These are phyloP conservation scores for Lathyrus sativus DNA, from an alignment of 306 rosid genomes.

Conservation along the genomic window DNA sequence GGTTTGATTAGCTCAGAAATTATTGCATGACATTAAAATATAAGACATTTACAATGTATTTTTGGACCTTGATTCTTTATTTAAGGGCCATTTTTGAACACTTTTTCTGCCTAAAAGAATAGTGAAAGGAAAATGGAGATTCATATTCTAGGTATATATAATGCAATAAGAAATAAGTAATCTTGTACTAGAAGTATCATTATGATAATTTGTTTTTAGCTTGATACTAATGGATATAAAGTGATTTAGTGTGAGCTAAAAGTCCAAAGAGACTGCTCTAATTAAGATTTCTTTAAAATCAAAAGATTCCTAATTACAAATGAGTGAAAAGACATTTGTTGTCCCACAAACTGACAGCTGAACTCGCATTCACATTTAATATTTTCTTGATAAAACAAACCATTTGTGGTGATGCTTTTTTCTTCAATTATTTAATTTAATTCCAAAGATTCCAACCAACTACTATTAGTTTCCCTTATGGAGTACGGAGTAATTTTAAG, in stretches of 20 bases:
- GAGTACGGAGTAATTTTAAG: conserved; percentile 5
- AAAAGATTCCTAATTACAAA: conserved; percentile 2
- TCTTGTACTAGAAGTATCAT: background rate
- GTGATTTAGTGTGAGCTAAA: background rate
- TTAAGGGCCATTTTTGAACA: conserved; percentile 30
- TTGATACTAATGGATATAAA: background rate
- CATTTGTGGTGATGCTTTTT: conserved; percentile 10
- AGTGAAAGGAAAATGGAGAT: background rate
- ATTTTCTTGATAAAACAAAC: conserved; percentile 33
- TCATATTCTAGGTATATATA: conserved; percentile 14
- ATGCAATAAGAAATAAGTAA: background rate
- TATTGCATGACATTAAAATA: conserved; percentile 13
- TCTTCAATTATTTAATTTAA: background rate
- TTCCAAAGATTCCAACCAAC: background rate
- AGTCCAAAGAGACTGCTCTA: conserved; percentile 37
- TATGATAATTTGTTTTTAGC: background rate
- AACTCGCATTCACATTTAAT: conserved; percentile 25
- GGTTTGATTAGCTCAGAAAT: conserved; percentile 46
- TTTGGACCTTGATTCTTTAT: conserved; percentile 27
- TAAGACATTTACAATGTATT: conserved; percentile 32
- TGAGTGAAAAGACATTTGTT: background rate
- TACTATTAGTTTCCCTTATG: background rate
- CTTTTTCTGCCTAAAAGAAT: conserved; percentile 10
- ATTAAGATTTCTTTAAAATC: background rate
- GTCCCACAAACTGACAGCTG: conserved; percentile 9